Evolutionary conservation across 2,329 filamentous ascomycete species (phyloP).

Genomic region (Monosporascus sp.): DNA sequence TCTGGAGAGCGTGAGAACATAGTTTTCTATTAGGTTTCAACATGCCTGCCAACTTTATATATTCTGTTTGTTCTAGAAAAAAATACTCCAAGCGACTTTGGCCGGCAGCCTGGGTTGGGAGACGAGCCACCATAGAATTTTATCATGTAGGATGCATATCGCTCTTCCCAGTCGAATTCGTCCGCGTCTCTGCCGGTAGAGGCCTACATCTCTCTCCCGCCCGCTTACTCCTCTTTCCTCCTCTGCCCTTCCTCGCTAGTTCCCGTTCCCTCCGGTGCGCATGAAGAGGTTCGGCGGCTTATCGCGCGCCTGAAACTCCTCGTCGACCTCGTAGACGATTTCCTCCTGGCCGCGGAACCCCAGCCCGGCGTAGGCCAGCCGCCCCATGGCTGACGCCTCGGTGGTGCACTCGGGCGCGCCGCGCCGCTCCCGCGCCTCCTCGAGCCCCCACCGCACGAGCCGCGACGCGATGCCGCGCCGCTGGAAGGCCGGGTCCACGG

Average conservation of each 20-base stretch:
- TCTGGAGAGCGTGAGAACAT: too few relatives aligned
- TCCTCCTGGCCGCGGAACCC: constrained; percentile 37
- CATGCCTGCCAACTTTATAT: too few relatives aligned
- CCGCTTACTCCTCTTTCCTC: background rate
- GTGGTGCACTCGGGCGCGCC: constrained; percentile 36
- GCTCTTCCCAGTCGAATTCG: too few relatives aligned
- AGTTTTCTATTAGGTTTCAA: too few relatives aligned
- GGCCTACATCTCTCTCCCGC: background rate
- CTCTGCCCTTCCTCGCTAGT: background rate
- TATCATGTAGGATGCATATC: too few relatives aligned
- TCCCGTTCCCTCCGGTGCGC: constrained; percentile 26
- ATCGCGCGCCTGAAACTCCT: constrained; percentile 31
- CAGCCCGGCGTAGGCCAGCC: constrained; percentile 38
- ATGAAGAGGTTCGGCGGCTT: constrained; percentile 43
- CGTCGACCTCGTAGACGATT: constrained; percentile 37
- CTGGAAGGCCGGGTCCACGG: constrained; percentile 48
- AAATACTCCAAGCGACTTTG: too few relatives aligned
- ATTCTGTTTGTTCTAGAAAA: too few relatives aligned
- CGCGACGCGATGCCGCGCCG: constrained; percentile 38
- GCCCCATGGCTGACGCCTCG: constrained; percentile 44
- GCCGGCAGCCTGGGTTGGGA: too few relatives aligned
- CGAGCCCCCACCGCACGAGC: constrained; percentile 43
- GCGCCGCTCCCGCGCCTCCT: constrained; percentile 30
- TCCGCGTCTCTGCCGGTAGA: background rate
- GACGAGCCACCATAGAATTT: too few relatives aligned